Conservation (phyloP, 441 rosid species). For the Gossypium trilobum region DNA sequence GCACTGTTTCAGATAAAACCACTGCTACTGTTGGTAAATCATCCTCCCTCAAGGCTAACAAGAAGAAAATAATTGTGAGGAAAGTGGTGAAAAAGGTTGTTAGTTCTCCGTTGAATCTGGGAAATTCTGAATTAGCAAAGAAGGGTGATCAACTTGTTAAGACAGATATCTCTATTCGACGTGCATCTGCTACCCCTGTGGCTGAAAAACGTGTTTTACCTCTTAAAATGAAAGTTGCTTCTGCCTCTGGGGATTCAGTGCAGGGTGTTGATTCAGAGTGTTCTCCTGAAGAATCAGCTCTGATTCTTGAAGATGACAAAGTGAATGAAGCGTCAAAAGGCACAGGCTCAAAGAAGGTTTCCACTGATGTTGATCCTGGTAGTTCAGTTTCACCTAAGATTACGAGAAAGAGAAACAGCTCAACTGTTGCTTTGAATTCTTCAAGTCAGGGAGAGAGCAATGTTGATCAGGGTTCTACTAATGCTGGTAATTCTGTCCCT, state of each 20-base stretch:
- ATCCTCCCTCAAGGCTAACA: slow-evolving; percentile 31
- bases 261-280: slow-evolving; percentile 19
- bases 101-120: slow-evolving; percentile 20
- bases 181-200: slow-evolving; percentile 21
- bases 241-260: slow-evolving; percentile 21
- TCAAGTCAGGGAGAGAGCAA: slow-evolving; percentile 27
- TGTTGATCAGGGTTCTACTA: slow-evolving; percentile 21
- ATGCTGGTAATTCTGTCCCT: slow-evolving; percentile 15
- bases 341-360: slow-evolving; percentile 18
- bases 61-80: slow-evolving; percentile 55
- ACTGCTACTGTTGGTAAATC: slow-evolving; percentile 28
- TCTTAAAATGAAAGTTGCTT: not conserved
- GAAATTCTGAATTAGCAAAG: slow-evolving; percentile 20
- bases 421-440: slow-evolving; percentile 24
- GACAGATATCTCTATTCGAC: slow-evolving; percentile 16
- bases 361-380: slow-evolving; percentile 16
- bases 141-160: slow-evolving; percentile 16
- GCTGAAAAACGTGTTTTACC: slow-evolving; percentile 24
- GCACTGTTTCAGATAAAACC: slow-evolving; percentile 23
- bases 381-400: slow-evolving; percentile 14
- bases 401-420: slow-evolving; percentile 29
- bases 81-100: slow-evolving; percentile 31
- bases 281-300: slow-evolving; percentile 20
- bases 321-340: slow-evolving; percentile 18
- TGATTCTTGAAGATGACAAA: slow-evolving; percentile 16